Conservation (phyloP, 108 stramenopile species). For the Skeletonema costatum region DNA sequence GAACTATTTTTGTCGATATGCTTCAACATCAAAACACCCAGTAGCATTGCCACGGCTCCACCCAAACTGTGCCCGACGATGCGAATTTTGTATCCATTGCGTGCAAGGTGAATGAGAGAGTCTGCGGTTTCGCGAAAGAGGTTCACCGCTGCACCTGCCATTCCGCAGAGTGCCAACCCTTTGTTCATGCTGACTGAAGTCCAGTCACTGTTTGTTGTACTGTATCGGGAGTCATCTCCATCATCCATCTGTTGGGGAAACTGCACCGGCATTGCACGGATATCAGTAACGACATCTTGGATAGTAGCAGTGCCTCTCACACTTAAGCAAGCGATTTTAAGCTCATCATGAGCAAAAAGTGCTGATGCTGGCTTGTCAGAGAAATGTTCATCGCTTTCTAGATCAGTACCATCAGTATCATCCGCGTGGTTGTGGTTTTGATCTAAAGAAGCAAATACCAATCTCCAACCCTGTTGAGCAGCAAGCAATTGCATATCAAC, state of each 20-base stretch:
- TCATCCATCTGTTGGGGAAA: slow-evolving; percentile 66
- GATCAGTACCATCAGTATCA: slow-evolving; percentile 19
- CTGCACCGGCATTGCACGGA: slow-evolving; percentile 86
- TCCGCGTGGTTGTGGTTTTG: slow-evolving; percentile 58
- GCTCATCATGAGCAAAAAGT: slow-evolving; percentile 71
- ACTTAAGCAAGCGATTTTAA: slow-evolving; percentile 74
- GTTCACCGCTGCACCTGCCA: slow-evolving; percentile 82
- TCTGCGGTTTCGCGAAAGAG: slow-evolving; percentile 81
- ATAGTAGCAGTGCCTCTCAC: slow-evolving; percentile 93
- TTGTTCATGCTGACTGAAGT: slow-evolving; percentile 66
- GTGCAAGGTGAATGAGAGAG: slow-evolving; percentile 58
- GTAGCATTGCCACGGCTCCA: slow-evolving; percentile 87
- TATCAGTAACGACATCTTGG: slow-evolving; percentile 96
- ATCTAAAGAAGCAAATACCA: slow-evolving; percentile 82
- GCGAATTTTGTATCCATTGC: slow-evolving; percentile 79
- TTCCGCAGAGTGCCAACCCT: slow-evolving; percentile 81
- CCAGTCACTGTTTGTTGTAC: slow-evolving; percentile 62
- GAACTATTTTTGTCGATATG: slow-evolving; percentile 49
- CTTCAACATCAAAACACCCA: slow-evolving; percentile 73
- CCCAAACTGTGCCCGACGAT: slow-evolving; percentile 84
- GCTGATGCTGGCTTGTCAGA: slow-evolving; percentile 77
- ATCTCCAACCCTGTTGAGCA: slow-evolving; percentile 87
- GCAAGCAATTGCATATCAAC: slow-evolving; percentile 93
- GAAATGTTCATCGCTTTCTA: slow-evolving; percentile 21
- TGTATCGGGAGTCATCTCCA: slow-evolving; percentile 32